Evolutionary conservation across 1,139 yeast genomes (phyloP).

Genomic region (Hansenula sp.): DNA sequence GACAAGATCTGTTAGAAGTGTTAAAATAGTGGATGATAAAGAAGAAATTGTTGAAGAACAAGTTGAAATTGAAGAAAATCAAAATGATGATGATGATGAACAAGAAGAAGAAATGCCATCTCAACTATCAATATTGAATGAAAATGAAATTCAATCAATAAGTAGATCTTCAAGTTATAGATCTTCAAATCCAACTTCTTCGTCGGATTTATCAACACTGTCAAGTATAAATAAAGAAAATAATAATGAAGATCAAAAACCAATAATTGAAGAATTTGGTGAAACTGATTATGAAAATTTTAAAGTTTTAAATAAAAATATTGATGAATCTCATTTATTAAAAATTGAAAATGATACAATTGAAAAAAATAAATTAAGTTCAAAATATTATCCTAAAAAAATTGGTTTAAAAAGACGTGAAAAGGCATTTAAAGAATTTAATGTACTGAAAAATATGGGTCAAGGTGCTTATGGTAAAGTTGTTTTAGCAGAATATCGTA

Average conservation of each 20-base stretch:
- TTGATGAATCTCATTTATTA: slow-evolving; percentile 39
- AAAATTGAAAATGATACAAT: slow-evolving; percentile 41
- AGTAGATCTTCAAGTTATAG: slow-evolving; percentile 23
- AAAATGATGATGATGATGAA: slow-evolving; percentile 5
- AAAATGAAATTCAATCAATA: slow-evolving; percentile 27
- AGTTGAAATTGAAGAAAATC: not conserved
- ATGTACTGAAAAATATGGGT: slow-evolving; percentile 74
- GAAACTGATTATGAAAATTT: slow-evolving; percentile 7
- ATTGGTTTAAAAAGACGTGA: slow-evolving; percentile 61
- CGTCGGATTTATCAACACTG: slow-evolving; percentile 7
- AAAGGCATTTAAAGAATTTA: slow-evolving; percentile 68
- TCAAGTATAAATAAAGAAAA: slow-evolving; percentile 1
- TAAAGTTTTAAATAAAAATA: slow-evolving; percentile 13
- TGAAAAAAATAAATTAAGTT: slow-evolving; percentile 30
- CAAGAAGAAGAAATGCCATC: slow-evolving; percentile 26
- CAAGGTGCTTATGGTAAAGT: slow-evolving; percentile 98
- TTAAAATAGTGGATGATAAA: slow-evolving; percentile 1
- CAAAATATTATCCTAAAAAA: slow-evolving; percentile 46
- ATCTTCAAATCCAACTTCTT: slow-evolving; percentile 14
- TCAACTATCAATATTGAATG: slow-evolving; percentile 30
- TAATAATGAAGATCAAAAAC: not conserved
- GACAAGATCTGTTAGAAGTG: slow-evolving; percentile 3
- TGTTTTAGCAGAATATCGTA: slow-evolving; percentile 65
- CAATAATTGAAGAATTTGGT: slow-evolving; percentile 1
- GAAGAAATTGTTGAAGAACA: slow-evolving; percentile 2